A percentile compares a stretch with the other conserved stretches of the same genome.
Conservation (phyloP, 2,329 filamentous ascomycete genomes). For the Xylariaceae sp. region DNA sequence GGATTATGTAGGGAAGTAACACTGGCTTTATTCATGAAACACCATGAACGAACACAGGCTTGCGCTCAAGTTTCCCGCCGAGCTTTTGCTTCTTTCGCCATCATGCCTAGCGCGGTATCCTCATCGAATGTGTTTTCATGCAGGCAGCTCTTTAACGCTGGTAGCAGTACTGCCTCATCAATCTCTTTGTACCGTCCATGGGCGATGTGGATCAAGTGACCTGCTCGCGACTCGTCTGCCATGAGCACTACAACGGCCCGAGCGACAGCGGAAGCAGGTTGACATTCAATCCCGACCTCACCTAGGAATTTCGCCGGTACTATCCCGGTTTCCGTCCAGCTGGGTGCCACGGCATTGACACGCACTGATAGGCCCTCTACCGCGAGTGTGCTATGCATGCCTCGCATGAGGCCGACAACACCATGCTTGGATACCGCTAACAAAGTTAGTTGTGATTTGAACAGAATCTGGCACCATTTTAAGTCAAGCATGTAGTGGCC, state of each 20-base stretch:
- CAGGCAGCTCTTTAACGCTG: constrained; percentile 28
- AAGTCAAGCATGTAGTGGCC: not conserved
- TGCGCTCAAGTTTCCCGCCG: too few species aligned
- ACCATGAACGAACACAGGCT: too few species aligned
- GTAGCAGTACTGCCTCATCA: constrained; percentile 40
- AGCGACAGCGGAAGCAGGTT: constrained; percentile 44
- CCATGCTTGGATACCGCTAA: constrained; percentile 50
- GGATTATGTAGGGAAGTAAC: too few species aligned
- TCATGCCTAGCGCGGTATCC: constrained; percentile 25
- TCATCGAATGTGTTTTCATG: constrained; percentile 29
- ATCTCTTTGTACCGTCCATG: constrained; percentile 48
- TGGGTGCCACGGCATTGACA: constrained; percentile 51
- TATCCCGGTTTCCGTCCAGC: constrained; percentile 44
- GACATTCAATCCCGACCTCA: constrained; percentile 35
- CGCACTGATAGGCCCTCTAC: constrained; percentile 41
- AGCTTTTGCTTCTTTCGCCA: not conserved
- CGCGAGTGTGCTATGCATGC: constrained; percentile 35
- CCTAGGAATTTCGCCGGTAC: constrained; percentile 22
- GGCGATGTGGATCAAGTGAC: constrained; percentile 48
- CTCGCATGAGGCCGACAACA: constrained; percentile 48
- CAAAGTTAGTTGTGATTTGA: not conserved
- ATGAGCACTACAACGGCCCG: constrained; percentile 45
- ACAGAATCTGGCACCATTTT: not conserved
- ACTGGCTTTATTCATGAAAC: too few species aligned
- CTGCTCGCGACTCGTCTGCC: constrained; percentile 41